Conservation (phyloP, 2,329 filamentous ascomycete species). For the Aspergillus pseudoterreus region DNA sequence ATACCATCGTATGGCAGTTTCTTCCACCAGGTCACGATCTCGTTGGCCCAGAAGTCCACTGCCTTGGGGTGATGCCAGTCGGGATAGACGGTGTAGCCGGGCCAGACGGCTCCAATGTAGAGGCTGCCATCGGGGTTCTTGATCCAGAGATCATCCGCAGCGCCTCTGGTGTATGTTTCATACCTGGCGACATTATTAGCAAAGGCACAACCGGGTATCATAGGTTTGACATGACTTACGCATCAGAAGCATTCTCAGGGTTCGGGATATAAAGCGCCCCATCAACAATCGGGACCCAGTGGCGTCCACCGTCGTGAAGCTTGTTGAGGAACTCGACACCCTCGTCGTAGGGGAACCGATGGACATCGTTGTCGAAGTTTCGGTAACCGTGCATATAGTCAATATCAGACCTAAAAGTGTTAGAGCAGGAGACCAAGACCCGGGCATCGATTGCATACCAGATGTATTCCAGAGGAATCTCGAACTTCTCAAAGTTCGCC, state of each 20-base stretch:
- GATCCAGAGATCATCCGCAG: background rate
- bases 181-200: too few species aligned
- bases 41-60: slow-evolving; percentile 64
- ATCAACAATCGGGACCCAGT: slow-evolving; percentile 54
- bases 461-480: slow-evolving; percentile 55
- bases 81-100: slow-evolving; percentile 67
- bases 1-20: slow-evolving; percentile 53
- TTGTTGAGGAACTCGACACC: slow-evolving; percentile 51
- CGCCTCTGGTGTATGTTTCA: slow-evolving; percentile 31
- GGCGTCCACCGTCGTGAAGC: slow-evolving; percentile 53
- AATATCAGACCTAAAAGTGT: slow-evolving; percentile 38
- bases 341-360: slow-evolving; percentile 49
- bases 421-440: background rate
- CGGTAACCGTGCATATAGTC: slow-evolving; percentile 60
- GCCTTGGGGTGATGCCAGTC: slow-evolving; percentile 73
- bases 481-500: slow-evolving; percentile 50
- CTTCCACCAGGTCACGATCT: slow-evolving; percentile 56
- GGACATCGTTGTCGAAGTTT: slow-evolving; percentile 55
- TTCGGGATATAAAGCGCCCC: too few species aligned
- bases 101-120: slow-evolving; percentile 68
- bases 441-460: slow-evolving; percentile 28
- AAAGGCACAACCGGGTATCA: too few species aligned
- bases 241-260: too few species aligned
- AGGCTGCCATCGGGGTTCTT: slow-evolving; percentile 13
- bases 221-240: too few species aligned